Evolutionary conservation across 1,139 yeast species (phyloP).

Genomic region (Meyerozyma carpophila): DNA sequence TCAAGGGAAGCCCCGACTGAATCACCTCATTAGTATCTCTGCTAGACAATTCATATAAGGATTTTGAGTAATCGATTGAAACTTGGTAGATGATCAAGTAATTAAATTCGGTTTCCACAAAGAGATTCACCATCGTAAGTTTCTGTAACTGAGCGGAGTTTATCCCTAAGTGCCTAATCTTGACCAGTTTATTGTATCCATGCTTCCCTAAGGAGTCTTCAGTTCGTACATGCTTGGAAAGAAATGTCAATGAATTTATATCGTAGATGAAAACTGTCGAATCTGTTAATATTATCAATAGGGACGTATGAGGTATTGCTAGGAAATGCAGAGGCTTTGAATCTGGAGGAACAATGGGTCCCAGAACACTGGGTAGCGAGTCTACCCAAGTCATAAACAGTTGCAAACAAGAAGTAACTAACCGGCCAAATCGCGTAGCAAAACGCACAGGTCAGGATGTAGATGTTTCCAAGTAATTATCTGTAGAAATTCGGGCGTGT

Average conservation of each 20-base stretch:
- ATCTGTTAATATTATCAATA: slow-evolving; percentile 28
- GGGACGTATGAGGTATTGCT: slow-evolving; percentile 29
- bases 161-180: slow-evolving; percentile 25
- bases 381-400: slow-evolving; percentile 34
- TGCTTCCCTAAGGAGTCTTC: slow-evolving; percentile 28
- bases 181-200: slow-evolving; percentile 24
- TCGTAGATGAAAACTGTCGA: slow-evolving; percentile 24
- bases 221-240: slow-evolving; percentile 26
- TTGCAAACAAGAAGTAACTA: neutral
- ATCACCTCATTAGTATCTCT: slow-evolving; percentile 20
- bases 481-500: neutral
- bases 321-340: slow-evolving; percentile 21
- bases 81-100: slow-evolving; percentile 33
- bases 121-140: slow-evolving; percentile 23
- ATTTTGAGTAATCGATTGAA: slow-evolving; percentile 23
- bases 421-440: neutral
- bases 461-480: neutral
- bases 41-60: slow-evolving; percentile 29
- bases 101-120: slow-evolving; percentile 28
- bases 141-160: slow-evolving; percentile 24
- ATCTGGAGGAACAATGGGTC: slow-evolving; percentile 18
- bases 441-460: neutral
- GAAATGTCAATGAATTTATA: slow-evolving; percentile 29
- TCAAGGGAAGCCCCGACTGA: slow-evolving; percentile 32
- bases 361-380: slow-evolving; percentile 28